A percentile compares a stretch with the other conserved stretches of the same genome.
Evolutionary conservation across 208 protist genomes (phyloP).

Genomic region (Trypanosoma rangeli): DNA sequence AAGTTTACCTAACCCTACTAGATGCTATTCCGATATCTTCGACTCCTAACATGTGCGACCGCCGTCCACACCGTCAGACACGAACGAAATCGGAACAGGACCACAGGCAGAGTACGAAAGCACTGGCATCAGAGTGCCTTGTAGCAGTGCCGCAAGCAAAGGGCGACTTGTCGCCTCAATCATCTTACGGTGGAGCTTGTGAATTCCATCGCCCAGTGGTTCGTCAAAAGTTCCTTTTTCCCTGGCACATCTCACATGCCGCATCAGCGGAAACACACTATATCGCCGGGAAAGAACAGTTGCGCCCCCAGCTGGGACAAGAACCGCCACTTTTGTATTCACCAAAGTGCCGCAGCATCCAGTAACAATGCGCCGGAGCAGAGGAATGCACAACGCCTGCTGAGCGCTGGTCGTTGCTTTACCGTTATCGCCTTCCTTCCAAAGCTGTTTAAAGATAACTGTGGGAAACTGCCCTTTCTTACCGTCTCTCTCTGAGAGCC

Average conservation of each 20-base stretch:
- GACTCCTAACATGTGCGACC: not conserved
- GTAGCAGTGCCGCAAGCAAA: slow-evolving; percentile 8
- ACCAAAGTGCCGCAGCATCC: not conserved
- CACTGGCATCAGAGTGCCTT: slow-evolving; percentile 13
- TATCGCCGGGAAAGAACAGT: slow-evolving; percentile 15
- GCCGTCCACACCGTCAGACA: not conserved
- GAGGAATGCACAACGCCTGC: not conserved
- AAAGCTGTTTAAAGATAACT: slow-evolving; percentile 13
- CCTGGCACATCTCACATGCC: not conserved
- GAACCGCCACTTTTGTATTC: slow-evolving; percentile 7
- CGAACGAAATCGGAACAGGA: not conserved
- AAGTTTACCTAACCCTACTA: not conserved
- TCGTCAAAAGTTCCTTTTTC: not conserved
- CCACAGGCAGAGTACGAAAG: slow-evolving; percentile 18
- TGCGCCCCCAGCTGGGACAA: not conserved
- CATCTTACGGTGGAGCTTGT: not conserved
- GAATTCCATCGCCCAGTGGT: not conserved
- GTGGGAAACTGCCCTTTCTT: not conserved
- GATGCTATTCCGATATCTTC: not conserved
- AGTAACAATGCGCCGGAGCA: slow-evolving; percentile 9
- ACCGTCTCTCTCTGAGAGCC: slow-evolving; percentile 1
- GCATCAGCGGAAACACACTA: slow-evolving; percentile 3
- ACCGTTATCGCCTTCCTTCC: slow-evolving; percentile 1
- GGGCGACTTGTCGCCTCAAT: not conserved
- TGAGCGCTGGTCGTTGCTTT: not conserved